phyloP scores from a whole-genome alignment of 2,329 filamentous ascomycete species.

The Pezicula carpinea region DNA sequence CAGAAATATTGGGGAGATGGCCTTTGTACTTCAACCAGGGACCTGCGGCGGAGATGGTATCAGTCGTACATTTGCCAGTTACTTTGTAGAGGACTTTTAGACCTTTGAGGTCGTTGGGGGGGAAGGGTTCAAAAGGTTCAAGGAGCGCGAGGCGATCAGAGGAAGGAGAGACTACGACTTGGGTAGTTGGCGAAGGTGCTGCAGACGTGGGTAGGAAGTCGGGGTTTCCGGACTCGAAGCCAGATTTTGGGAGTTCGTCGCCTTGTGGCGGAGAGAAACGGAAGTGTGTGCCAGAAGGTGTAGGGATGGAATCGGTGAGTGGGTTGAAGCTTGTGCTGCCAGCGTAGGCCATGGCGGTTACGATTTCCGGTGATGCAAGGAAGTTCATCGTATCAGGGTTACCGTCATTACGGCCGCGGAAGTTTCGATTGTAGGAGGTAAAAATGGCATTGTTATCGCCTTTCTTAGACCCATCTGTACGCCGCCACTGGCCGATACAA shows the following conservation, averaged over 20 bases:
- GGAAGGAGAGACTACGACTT: slow-evolving; percentile 77
- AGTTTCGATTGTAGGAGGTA: slow-evolving; percentile 98
- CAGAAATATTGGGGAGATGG: slow-evolving; percentile 94
- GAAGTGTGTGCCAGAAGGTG: slow-evolving; percentile 77
- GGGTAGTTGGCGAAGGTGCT: slow-evolving; percentile 62
- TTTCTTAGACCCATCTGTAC: slow-evolving; percentile 79
- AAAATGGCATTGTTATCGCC: slow-evolving; percentile 91
- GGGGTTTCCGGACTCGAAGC: slow-evolving; percentile 75
- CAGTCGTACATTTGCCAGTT: slow-evolving; percentile 95
- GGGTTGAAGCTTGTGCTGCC: slow-evolving; percentile 95
- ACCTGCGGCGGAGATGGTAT: slow-evolving; percentile 95
- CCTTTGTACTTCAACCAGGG: slow-evolving; percentile 99
- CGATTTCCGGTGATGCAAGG: slow-evolving; percentile 90
- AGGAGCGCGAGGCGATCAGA: slow-evolving; percentile 87
- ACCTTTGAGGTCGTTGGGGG: slow-evolving; percentile 64
- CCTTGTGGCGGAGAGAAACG: slow-evolving; percentile 78
- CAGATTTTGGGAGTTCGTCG: slow-evolving; percentile 52
- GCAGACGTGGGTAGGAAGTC: slow-evolving; percentile 69
- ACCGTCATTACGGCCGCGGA: slow-evolving; percentile 93
- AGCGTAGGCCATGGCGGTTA: slow-evolving; percentile 92
- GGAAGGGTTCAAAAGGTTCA: slow-evolving; percentile 86
- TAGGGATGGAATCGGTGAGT: slow-evolving; percentile 77
- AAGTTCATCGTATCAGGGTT: slow-evolving; percentile 99
- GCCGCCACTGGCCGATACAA: slow-evolving; percentile 93
- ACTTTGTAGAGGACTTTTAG: slow-evolving; percentile 93